Conservation (phyloP, 2,329 filamentous ascomycete species). For the Fusarium bactridioides region DNA sequence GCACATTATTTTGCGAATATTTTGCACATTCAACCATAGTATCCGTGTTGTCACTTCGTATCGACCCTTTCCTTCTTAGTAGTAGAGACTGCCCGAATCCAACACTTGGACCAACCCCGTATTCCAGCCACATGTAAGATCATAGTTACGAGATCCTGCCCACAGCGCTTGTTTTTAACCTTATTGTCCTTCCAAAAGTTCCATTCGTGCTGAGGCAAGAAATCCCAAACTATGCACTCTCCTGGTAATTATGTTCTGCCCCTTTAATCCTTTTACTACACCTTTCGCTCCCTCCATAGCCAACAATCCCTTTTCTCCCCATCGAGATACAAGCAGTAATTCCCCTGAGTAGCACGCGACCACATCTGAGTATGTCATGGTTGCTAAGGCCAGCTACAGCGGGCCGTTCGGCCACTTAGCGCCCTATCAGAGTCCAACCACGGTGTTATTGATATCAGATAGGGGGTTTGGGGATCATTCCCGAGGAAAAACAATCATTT, state of each 20-base stretch:
- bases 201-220: not conserved
- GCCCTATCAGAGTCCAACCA: not conserved
- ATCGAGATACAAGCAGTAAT: fast-evolving
- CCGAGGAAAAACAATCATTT: not conserved
- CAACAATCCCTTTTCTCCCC: not conserved
- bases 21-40: too few relatives aligned
- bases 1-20: too few relatives aligned
- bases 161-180: not conserved
- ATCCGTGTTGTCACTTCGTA: not conserved
- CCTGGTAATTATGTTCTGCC: fast-evolving
- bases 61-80: fast-evolving
- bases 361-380: not conserved
- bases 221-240: not conserved
- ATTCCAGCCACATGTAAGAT: not conserved
- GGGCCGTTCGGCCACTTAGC: not conserved
- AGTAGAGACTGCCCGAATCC: not conserved
- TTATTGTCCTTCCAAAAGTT: not conserved
- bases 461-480: not conserved
- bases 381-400: not conserved
- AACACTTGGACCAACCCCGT: not conserved
- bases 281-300: not conserved
- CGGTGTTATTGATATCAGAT: not conserved
- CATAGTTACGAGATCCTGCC: not conserved
- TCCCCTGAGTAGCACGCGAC: not conserved
- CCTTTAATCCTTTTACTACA: not conserved